Evolutionary conservation across 2,329 filamentous ascomycete genomes (phyloP), one percentile per base, ranked within the genome.

Genomic region (Cordyceps fumosorosea): DNA sequence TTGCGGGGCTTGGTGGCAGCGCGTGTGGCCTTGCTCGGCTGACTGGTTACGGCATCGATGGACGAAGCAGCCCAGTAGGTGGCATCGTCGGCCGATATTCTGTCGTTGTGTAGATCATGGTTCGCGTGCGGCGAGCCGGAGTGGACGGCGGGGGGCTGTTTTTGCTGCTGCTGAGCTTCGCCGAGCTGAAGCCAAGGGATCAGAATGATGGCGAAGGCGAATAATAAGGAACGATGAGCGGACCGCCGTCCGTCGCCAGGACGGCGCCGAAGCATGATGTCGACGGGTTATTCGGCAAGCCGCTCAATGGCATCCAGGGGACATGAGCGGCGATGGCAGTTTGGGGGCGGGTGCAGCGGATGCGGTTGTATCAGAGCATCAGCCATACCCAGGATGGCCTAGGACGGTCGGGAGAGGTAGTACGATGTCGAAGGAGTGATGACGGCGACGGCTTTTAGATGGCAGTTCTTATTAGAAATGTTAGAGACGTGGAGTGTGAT

Each of bases 231-330:
- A 73, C 80, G 76, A 64, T 74, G 74, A 66, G 74, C 74, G 72
- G 74, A 71, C 77, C 77, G 75, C 76, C 78, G 76, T 72, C 78
- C 80, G 75, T 82, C 81, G 77, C 81, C 82, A 70, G 81, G 80
- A 74, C 84, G 84, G 79, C 84, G 84, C 82, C 83, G 85, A 80
- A 83, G 78, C 84, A 88, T 89, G 65, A 87, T 89, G 65, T 69
- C 68, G 69, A 34, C 26, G 20, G 22, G 44, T 5, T 40, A 44
- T 63, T 37, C 24, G 40, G 42, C 48, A 24, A 57, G 60, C 34
- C 53, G 42, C 10, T 57, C 34, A 47, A 44, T 29, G 54, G 42
- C 54, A 57, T 62, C 47, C 22, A 53, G 54, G 22, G 37, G 53
- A 44, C 47, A 62, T 53, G 47, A 40, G 34, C 60, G n/a, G 45